phyloP scores from a whole-genome alignment of 2,329 filamentous ascomycete species.

The Exophiala mesophila region DNA sequence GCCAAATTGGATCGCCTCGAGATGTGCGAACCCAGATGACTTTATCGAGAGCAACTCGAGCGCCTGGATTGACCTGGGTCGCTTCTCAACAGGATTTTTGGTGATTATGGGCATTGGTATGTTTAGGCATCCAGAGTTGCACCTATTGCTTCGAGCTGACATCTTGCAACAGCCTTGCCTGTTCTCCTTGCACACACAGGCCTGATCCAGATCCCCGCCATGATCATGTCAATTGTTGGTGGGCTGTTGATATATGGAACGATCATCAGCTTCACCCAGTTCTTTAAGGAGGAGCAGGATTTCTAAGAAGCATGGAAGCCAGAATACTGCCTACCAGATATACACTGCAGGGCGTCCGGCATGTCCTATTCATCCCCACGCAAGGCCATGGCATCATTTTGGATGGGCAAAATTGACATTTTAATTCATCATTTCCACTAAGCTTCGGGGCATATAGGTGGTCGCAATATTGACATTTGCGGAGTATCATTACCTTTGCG shows the following conservation, averaged over 20 bases:
- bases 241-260: slow-evolving; percentile 95
- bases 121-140: slow-evolving; percentile 35
- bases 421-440: too few relatives aligned
- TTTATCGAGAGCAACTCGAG: slow-evolving; percentile 83
- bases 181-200: slow-evolving; percentile 80
- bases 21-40: slow-evolving; percentile 88
- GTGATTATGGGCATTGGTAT: slow-evolving; percentile 95
- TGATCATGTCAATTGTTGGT: slow-evolving; percentile 91
- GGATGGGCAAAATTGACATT: too few relatives aligned
- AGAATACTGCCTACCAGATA: neutral
- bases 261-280: slow-evolving; percentile 96
- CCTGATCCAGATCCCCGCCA: slow-evolving; percentile 76
- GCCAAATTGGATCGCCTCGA: slow-evolving; percentile 92
- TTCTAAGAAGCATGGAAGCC: slow-evolving; percentile 53
- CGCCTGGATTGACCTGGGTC: slow-evolving; percentile 84
- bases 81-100: slow-evolving; percentile 91
- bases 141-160: slow-evolving; percentile 10
- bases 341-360: neutral
- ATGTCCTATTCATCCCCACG: too few relatives aligned
- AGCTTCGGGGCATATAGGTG: too few relatives aligned
- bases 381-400: too few relatives aligned
- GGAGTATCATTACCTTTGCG: too few relatives aligned
- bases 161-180: slow-evolving; percentile 63
- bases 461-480: too few relatives aligned
- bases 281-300: slow-evolving; percentile 96